Percentiles rank a stretch among this genome's conserved stretches.
These are phyloP conservation scores for Exserohilum turcica DNA, from an alignment of 2,329 filamentous ascomycete genomes.

Conservation along the genomic window DNA sequence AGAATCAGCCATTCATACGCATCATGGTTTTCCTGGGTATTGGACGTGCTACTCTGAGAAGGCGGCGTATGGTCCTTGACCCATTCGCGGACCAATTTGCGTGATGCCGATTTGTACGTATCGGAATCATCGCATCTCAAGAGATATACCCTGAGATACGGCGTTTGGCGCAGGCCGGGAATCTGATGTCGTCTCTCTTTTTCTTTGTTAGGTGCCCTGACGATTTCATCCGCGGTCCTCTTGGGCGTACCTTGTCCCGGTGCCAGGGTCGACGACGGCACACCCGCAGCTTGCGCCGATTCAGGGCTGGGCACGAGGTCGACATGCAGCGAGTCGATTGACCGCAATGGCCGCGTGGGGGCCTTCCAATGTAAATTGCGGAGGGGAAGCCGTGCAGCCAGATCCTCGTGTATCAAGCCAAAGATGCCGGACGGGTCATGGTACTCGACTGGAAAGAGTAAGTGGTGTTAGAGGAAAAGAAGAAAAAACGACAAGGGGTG, in stretches of 20 bases:
- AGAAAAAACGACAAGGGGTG: slow-evolving; percentile 17
- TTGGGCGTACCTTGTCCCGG: slow-evolving; percentile 26
- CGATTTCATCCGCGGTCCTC: slow-evolving; percentile 34
- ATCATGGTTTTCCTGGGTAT: slow-evolving; percentile 87
- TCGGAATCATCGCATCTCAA: slow-evolving; percentile 96
- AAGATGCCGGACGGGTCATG: slow-evolving; percentile 91
- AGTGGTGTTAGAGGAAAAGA: slow-evolving; percentile 18
- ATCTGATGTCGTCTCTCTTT: slow-evolving; percentile 85
- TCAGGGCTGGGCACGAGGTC: slow-evolving; percentile 72
- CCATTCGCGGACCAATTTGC: slow-evolving; percentile 86
- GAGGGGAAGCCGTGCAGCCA: slow-evolving; percentile 80
- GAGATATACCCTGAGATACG: slow-evolving; percentile 89
- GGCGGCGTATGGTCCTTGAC: slow-evolving; percentile 74
- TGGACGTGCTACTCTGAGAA: slow-evolving; percentile 60
- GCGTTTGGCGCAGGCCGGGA: slow-evolving; percentile 86
- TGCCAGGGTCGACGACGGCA: slow-evolving; percentile 31
- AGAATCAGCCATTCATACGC: slow-evolving; percentile 95
- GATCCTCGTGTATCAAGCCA: slow-evolving; percentile 75
- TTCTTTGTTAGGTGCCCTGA: slow-evolving; percentile 27
- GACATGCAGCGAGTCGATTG: slow-evolving; percentile 90
- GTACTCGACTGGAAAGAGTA: slow-evolving; percentile 76
- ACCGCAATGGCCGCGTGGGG: slow-evolving; percentile 84
- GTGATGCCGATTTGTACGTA: slow-evolving; percentile 79
- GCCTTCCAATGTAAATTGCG: slow-evolving; percentile 98
- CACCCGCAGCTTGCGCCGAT: slow-evolving; percentile 46